Percentiles rank a stretch among this genome's conserved stretches.
These are phyloP conservation scores for Silene conica DNA, from an alignment of 148 eudicot species.

Conservation along the genomic window DNA sequence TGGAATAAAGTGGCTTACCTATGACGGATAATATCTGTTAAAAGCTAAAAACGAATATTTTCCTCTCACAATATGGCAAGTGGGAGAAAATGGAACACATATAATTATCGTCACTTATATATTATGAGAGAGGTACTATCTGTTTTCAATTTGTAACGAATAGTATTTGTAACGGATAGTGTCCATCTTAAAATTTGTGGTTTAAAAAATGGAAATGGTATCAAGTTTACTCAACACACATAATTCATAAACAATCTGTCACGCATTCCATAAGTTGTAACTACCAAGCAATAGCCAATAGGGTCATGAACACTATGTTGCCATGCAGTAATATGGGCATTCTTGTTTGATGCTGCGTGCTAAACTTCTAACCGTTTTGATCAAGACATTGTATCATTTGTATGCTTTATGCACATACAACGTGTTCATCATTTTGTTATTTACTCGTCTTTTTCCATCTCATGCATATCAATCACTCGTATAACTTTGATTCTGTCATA, in stretches of 20 bases:
- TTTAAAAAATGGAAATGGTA: too few species aligned
- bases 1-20: too few species aligned
- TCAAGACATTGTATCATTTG: not conserved
- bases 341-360: not conserved
- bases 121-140: too few species aligned
- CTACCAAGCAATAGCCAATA: not conserved
- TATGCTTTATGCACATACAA: not conserved
- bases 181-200: too few species aligned
- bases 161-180: too few species aligned
- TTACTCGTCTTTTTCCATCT: not conserved
- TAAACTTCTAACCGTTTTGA: constrained; percentile 1
- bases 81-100: too few species aligned
- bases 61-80: too few species aligned
- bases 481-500: not conserved
- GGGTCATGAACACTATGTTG: not conserved
- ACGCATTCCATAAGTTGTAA: not conserved
- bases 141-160: too few species aligned
- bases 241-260: not conserved
- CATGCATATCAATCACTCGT: not conserved
- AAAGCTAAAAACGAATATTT: too few species aligned
- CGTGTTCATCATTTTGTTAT: constrained; percentile 2
- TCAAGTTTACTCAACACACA: not conserved
- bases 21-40: too few species aligned
- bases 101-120: too few species aligned
- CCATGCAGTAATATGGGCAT: not conserved